phyloP scores from a whole-genome alignment of 768 basidiomycete species.

The Russula lepida region DNA sequence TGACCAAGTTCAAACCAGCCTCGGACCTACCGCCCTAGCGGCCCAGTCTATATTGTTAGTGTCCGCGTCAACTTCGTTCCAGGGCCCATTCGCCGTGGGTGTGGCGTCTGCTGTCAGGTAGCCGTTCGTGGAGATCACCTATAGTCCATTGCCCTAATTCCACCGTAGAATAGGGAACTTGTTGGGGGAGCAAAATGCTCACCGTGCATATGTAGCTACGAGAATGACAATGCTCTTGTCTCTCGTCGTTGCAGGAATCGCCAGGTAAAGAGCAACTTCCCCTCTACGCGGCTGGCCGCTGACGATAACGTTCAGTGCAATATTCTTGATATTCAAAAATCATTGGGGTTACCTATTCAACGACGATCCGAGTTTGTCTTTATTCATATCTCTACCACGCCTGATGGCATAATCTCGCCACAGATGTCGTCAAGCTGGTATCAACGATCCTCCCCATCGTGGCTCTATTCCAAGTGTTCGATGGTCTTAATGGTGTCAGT shows the following conservation, averaged over 20 bases:
- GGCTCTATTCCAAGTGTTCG: slow-evolving; percentile 78
- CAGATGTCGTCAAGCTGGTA: slow-evolving; percentile 40
- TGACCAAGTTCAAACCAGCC: slow-evolving; percentile 32
- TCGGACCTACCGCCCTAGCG: slow-evolving; percentile 77
- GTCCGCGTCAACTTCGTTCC: slow-evolving; percentile 68
- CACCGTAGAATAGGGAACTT: slow-evolving; percentile 71
- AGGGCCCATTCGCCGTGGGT: slow-evolving; percentile 75
- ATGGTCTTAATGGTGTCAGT: slow-evolving; percentile 60
- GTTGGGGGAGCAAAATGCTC: slow-evolving; percentile 69
- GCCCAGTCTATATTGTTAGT: slow-evolving; percentile 81
- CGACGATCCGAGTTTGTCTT: slow-evolving; percentile 35
- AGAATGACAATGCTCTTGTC: slow-evolving; percentile 59
- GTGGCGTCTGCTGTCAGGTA: slow-evolving; percentile 83
- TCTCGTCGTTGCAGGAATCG: slow-evolving; percentile 52
- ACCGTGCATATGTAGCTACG: slow-evolving; percentile 63
- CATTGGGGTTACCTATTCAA: slow-evolving; percentile 56
- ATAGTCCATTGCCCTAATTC: neutral
- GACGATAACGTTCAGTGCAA: slow-evolving; percentile 25
- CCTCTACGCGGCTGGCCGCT: neutral
- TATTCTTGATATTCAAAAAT: slow-evolving; percentile 38
- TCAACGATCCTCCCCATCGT: slow-evolving; percentile 51
- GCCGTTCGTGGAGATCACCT: slow-evolving; percentile 14
- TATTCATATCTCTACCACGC: neutral
- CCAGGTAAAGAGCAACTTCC: slow-evolving; percentile 38
- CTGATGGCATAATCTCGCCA: neutral